Evolutionary conservation across 106 monocot species (phyloP).

Genomic region (Dendrobium officinale): DNA sequence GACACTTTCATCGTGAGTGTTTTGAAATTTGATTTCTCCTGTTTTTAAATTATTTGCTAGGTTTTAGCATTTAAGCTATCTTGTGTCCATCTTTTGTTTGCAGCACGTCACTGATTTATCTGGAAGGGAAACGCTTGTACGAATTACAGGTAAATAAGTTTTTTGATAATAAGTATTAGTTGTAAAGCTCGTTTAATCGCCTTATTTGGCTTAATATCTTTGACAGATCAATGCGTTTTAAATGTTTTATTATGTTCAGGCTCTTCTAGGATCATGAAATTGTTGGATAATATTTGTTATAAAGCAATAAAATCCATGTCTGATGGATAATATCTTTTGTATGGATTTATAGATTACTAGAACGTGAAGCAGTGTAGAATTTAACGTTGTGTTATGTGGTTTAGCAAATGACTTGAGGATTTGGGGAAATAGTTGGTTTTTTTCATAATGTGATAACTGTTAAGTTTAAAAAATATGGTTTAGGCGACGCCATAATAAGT

Average conservation of each 20-base stretch:
- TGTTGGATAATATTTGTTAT: not conserved
- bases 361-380: not conserved
- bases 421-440: not conserved
- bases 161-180: not conserved
- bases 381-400: not conserved
- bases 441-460: not conserved
- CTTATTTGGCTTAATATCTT: not conserved
- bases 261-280: not conserved
- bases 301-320: not conserved
- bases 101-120: constrained; percentile 50
- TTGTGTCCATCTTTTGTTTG: not conserved
- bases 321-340: not conserved
- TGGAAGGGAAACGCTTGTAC: constrained; percentile 48
- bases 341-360: not conserved
- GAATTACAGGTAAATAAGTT: constrained; percentile 35
- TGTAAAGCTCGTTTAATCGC: not conserved
- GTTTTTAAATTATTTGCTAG: not conserved
- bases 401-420: not conserved
- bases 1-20: constrained; percentile 82
- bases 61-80: not conserved
- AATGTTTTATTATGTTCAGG: not conserved
- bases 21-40: not conserved
- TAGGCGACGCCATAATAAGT: not conserved
- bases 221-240: not conserved
- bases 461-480: no score